Percentiles rank a stretch among this genome's conserved stretches.
phyloP scores from a whole-genome alignment of 2,329 filamentous ascomycete species.

The Phyllosticta citrichinensis region DNA sequence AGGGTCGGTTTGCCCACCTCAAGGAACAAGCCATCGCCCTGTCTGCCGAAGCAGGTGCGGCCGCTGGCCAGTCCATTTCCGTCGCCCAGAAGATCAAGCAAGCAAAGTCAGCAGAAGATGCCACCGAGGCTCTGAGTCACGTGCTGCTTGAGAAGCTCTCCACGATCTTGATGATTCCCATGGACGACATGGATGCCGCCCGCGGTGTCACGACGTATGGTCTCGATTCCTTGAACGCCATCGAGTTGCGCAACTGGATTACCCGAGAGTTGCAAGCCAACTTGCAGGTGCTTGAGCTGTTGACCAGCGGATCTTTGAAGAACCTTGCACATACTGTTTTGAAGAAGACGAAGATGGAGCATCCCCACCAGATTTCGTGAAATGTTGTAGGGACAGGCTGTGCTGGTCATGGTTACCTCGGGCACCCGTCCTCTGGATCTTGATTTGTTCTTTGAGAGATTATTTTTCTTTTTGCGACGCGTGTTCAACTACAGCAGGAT shows the following conservation, averaged over 20 bases:
- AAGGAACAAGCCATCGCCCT: background rate
- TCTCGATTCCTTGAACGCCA: slow-evolving; percentile 19
- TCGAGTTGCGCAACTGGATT: slow-evolving; percentile 20
- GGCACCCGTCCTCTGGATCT: background rate
- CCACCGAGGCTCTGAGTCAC: background rate
- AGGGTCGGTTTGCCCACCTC: background rate
- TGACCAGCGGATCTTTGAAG: slow-evolving; percentile 5
- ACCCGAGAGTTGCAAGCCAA: slow-evolving; percentile 13
- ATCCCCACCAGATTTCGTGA: background rate
- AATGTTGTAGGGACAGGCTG: background rate
- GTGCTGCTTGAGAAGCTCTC: slow-evolving; percentile 6
- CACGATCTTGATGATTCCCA: slow-evolving; percentile 12
- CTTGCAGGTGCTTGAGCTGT: slow-evolving; percentile 16
- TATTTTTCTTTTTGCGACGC: background rate
- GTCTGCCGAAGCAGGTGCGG: background rate
- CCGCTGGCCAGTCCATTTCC: background rate
- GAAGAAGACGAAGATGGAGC: slow-evolving; percentile 2
- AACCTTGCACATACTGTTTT: background rate
- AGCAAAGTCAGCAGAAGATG: background rate
- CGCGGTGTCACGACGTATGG: slow-evolving; percentile 14
- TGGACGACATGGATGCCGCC: slow-evolving; percentile 13
- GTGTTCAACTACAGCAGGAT: background rate
- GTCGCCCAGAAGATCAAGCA: background rate
- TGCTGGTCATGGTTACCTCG: background rate
- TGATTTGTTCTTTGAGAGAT: background rate